These are phyloP conservation scores for Zymoseptoria crescenta DNA, from an alignment of 2,329 filamentous ascomycete species.

Conservation along the genomic window DNA sequence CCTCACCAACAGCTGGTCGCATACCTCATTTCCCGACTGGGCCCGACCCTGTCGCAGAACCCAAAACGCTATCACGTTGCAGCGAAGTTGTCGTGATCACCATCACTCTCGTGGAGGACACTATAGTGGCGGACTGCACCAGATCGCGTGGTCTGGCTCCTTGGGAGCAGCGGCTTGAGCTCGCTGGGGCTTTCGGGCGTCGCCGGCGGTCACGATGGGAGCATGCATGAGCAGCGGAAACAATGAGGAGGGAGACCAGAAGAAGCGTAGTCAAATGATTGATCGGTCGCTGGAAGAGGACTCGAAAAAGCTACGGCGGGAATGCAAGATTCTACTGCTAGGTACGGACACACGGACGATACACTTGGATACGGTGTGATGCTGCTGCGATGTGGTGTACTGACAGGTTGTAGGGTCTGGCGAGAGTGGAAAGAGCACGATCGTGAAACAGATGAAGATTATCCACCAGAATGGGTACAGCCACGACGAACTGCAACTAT, in stretches of 20 bases:
- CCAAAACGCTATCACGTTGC: neutral
- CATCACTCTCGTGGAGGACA: neutral
- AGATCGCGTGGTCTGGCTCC: slow-evolving; percentile 17
- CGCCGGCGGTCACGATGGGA: slow-evolving; percentile 57
- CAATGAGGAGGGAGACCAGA: slow-evolving; percentile 76
- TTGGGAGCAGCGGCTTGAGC: slow-evolving; percentile 16
- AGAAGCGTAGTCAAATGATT: slow-evolving; percentile 94
- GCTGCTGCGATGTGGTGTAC: neutral
- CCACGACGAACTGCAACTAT: slow-evolving; percentile 85
- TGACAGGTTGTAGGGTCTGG: slow-evolving; percentile 63
- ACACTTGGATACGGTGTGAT: neutral
- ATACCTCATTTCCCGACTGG: neutral
- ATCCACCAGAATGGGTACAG: slow-evolving; percentile 98
- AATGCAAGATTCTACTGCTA: slow-evolving; percentile 97
- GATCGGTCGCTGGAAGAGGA: slow-evolving; percentile 92
- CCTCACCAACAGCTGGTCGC: slow-evolving; percentile 2
- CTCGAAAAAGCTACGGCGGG: slow-evolving; percentile 80
- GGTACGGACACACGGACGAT: slow-evolving; percentile 51
- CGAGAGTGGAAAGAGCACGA: slow-evolving; percentile 97
- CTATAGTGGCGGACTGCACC: slow-evolving; percentile 13
- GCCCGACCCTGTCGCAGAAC: slow-evolving; percentile 1
- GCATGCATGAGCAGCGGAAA: slow-evolving; percentile 86
- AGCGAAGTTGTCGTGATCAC: neutral
- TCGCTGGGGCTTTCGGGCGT: slow-evolving; percentile 21
- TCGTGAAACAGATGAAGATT: slow-evolving; percentile 99